Base-by-base conservation (phyloP, 1,284 basidiomycete genomes). In the Pseudozyma pruni region DNA sequence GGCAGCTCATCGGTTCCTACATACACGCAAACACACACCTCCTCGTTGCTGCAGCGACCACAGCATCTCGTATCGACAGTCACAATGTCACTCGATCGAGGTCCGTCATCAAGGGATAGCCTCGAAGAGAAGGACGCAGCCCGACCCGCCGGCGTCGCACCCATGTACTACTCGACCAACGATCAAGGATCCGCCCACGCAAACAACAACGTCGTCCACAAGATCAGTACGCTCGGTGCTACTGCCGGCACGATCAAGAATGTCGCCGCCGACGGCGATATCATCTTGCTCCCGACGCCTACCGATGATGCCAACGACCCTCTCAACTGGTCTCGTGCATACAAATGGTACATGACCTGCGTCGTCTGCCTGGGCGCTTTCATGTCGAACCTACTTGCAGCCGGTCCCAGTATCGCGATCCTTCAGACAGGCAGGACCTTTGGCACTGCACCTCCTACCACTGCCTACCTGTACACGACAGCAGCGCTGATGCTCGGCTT, bases 331-430 rank as follows among this genome's bases (percentile, higher is more conserved):
- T 59, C 61, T 9, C 45, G 45, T 8, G 33, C 47, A n/a, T 57
- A 40, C 61, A 64, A 64, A 25, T 64, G 61, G 61, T 59, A 40
- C 42, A 23, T 64, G 17, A 64, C 61, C 25, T 51, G 46, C 38
- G 14, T 59, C 14, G 55, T 53, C 27, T 56, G 48, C 35, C 13
- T 46, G 8, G 47, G 32, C 11, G 55, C 45, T 17, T 59, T 64
- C 34, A 39, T 43, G 25, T 31, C 37, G 27, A 58, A 52, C 39
- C 23, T 64, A 2, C 46, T 37, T 27, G 27, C 55, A 2, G 61
- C 47, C 11, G 61, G 61, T 8, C 61, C 61, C 8, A 47, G 43
- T 33, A 53, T 64, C 31, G 54, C 53, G 29, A 42, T 58, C 34
- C 13, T 61, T 19, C 40, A 54, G 38, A 61, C 51, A 4, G 34